Evolutionary conservation across 768 basidiomycete genomes (phyloP).

Genomic region (Naganishia vaughanmartiniae): DNA sequence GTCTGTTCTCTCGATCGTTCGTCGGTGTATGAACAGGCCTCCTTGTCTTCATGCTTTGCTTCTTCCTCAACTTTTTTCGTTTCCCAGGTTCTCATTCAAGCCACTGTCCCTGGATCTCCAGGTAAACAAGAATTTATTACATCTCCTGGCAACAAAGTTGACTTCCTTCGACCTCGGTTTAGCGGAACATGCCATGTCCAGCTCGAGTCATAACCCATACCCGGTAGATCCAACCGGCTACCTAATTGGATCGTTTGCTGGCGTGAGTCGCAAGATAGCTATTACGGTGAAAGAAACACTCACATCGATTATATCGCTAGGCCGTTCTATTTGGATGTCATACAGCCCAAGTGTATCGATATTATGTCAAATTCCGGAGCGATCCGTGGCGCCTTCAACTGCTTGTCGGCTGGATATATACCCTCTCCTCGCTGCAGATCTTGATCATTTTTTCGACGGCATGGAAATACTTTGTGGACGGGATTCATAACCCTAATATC

Average conservation of each 20-base stretch:
- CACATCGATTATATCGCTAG: slow-evolving; percentile 11
- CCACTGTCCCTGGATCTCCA: too few relatives aligned
- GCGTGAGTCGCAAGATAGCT: slow-evolving; percentile 24
- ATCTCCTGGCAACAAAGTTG: too few relatives aligned
- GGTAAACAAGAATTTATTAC: too few relatives aligned
- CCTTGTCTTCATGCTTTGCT: too few relatives aligned
- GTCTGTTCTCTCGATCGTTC: too few relatives aligned
- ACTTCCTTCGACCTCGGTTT: too few relatives aligned
- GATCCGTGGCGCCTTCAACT: slow-evolving; percentile 24
- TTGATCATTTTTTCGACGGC: slow-evolving; percentile 39
- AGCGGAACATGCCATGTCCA: slow-evolving; percentile 3
- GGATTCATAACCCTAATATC: slow-evolving; percentile 34
- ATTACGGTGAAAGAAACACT: not conserved
- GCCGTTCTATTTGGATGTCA: slow-evolving; percentile 41
- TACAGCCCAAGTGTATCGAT: slow-evolving; percentile 39
- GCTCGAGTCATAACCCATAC: slow-evolving; percentile 36
- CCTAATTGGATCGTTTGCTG: slow-evolving; percentile 37
- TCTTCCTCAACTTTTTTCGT: too few relatives aligned
- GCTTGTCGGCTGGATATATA: slow-evolving; percentile 40
- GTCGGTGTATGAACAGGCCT: too few relatives aligned
- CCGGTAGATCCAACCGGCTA: slow-evolving; percentile 39
- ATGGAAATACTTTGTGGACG: slow-evolving; percentile 41
- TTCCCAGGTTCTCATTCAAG: too few relatives aligned
- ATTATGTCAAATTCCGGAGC: slow-evolving; percentile 31
- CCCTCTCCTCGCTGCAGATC: slow-evolving; percentile 40